Base-by-base conservation (phyloP, 1,284 basidiomycete species). In the Moesziomyces globuligerus region DNA sequence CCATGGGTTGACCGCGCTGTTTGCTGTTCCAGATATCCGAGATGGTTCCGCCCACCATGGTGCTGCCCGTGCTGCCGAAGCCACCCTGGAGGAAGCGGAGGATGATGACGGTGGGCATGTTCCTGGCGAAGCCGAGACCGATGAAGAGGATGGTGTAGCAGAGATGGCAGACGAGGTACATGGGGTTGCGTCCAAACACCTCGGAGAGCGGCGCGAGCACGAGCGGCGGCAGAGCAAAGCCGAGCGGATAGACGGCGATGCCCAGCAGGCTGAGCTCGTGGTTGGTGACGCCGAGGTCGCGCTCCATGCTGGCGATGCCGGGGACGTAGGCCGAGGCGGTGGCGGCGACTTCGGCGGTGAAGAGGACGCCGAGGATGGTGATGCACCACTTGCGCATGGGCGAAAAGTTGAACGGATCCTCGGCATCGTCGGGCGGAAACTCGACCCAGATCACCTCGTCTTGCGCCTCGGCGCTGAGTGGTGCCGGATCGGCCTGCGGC, bases 21-120 rank as follows among this genome's bases (percentile, higher is more conserved):
- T 46, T 45, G 18, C 68, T 61, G 13, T 11, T 29, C 56, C 58
- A 78, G 24, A 78, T 67, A 40, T 78, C 76, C 5, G 89, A 87
- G 32, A 92, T 86, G 0, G 89, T 90, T 1, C 90, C 90, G 15
- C 90, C 90, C 3, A 91, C 91, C 68, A 92, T 88, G 0, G 90
- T 90, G 0, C 89, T 85, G 3, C 88, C 88, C 0, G 88, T 83
- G 1, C 76, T 80, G 0, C 89, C 90, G 59, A 89, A 88, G 0
- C 86, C 87, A 1, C 91, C 91, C 44, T 87, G 86, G 2, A 92
- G 76, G 61, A 91, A 88, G 2, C 91, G 86, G 0, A 86, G 86
- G 20, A 90, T 77, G 32, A 91, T 85, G 18, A 92, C 87, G 0
- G 89, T 90, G 39, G 88, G 85, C 3, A 90, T 88, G 75, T 91